Percentiles rank a stretch among this genome's conserved stretches.
phyloP scores from a whole-genome alignment of 306 rosid genomes.

The Ziziphus jujuba region DNA sequence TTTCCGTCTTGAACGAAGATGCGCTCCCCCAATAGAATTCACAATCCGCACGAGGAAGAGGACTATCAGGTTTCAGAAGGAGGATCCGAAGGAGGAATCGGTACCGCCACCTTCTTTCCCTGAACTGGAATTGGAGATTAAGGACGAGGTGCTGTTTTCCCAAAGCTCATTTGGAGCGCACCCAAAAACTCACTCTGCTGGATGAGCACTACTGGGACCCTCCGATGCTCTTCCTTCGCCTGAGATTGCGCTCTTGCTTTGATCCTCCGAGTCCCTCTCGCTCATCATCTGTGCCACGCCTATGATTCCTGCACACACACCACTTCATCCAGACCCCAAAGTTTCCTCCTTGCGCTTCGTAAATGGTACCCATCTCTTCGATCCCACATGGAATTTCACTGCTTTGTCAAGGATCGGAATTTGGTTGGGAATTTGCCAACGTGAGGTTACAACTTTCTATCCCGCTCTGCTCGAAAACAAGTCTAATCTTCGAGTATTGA shows the following conservation, averaged over 20 bases:
- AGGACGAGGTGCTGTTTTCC: slow-evolving; percentile 74
- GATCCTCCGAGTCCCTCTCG: slow-evolving; percentile 75
- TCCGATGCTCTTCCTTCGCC: slow-evolving; percentile 60
- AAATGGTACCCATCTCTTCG: slow-evolving; percentile 69
- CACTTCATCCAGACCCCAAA: slow-evolving; percentile 47
- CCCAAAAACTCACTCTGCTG: slow-evolving; percentile 87
- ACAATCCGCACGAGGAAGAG: slow-evolving; percentile 56
- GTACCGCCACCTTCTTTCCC: slow-evolving; percentile 74
- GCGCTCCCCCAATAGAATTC: slow-evolving; percentile 78
- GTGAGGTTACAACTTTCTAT: slow-evolving; percentile 76
- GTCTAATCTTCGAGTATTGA: slow-evolving; percentile 27
- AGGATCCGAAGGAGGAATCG: slow-evolving; percentile 63
- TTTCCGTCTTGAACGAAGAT: slow-evolving; percentile 69
- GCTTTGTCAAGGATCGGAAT: slow-evolving; percentile 49
- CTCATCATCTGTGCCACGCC: slow-evolving; percentile 79
- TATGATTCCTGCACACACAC: slow-evolving; percentile 71
- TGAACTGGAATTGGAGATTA: slow-evolving; percentile 66
- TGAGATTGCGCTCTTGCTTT: slow-evolving; percentile 69
- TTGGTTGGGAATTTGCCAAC: slow-evolving; percentile 73
- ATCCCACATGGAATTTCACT: slow-evolving; percentile 81
- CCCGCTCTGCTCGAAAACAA: slow-evolving; percentile 53
- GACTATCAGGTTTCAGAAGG: slow-evolving; percentile 71
- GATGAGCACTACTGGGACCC: slow-evolving; percentile 60
- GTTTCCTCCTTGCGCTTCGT: slow-evolving; percentile 68
- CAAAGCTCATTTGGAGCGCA: slow-evolving; percentile 88